Conservation (phyloP, 257 asterid species). For the Striga asiatica region DNA sequence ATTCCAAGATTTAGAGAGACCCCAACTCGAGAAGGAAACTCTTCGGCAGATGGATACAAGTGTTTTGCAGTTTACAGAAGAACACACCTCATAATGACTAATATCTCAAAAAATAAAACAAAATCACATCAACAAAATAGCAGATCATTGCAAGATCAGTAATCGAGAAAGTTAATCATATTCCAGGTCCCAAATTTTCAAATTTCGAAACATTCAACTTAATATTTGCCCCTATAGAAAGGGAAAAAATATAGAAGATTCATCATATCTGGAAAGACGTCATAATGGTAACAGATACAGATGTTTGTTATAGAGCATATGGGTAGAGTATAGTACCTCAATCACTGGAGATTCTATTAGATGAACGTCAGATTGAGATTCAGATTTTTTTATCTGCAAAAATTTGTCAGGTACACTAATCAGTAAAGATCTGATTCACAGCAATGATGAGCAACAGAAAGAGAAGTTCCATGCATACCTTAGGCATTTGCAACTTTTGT, state of each 20-base stretch:
- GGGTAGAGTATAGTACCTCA: slow-evolving; percentile 46
- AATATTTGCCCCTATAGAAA: neutral
- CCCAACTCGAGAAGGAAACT: slow-evolving; percentile 15
- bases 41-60: neutral
- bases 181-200: slow-evolving; percentile 7
- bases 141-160: too few relatives aligned
- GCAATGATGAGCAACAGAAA: slow-evolving; percentile 14
- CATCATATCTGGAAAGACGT: neutral
- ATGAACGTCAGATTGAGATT: slow-evolving; percentile 30
- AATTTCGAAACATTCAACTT: neutral
- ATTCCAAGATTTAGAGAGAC: slow-evolving; percentile 14
- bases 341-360: slow-evolving; percentile 36
- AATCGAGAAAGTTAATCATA: too few relatives aligned
- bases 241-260: neutral
- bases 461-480: slow-evolving; percentile 29
- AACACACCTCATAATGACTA: too few relatives aligned
- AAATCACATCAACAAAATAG: too few relatives aligned
- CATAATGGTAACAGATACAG: slow-evolving; percentile 1
- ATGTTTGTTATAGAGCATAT: neutral
- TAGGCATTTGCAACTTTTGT: slow-evolving; percentile 34
- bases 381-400: slow-evolving; percentile 46
- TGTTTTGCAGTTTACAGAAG: neutral
- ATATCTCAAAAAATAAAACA: too few relatives aligned
- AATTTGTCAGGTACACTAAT: slow-evolving; percentile 2
- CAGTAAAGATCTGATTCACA: slow-evolving; percentile 14